Base-by-base conservation (phyloP, 2,329 filamentous ascomycete species). In the Scedosporium apiospermum region DNA sequence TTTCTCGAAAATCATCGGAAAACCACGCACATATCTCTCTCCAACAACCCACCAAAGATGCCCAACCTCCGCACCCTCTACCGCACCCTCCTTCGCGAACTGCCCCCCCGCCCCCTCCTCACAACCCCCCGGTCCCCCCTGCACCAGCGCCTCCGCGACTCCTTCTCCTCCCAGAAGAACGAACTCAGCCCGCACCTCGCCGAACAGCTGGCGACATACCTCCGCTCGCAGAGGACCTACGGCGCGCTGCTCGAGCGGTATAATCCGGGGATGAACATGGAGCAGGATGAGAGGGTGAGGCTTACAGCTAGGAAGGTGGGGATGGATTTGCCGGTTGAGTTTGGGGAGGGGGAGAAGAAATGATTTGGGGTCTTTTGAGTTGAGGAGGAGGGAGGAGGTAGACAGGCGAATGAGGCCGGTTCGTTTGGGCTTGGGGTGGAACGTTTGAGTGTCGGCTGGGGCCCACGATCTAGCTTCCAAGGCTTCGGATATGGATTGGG, bases 261-360 rank as follows among this genome's bases (percentile, higher is more conserved):
- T 76, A 98, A 98, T 74, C 92, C 92, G 0, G 92, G 93, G 18
- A 91, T 96, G 86, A 84, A 85, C 67, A 90, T 96, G 88, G 86
- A 89, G 67, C 88, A 87, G 72, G 87, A 96, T 75, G 93, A 98
- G 78, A 82, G 90, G 65, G 87, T 97, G 51, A 79, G 91, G 63
- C 78, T 97, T 78, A 89, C 90, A 62, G 95, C 95, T 7, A 80
- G 91, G 75, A 85, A 90, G 71, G 92, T 98, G 49, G 95, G 93
- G 18, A 91, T 97, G 88, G 83, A 97, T 75, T 72, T 98, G 75
- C 93, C 93, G 0, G 74, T 83, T 38, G 86, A 90, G 75, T 87
- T 71, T 58, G 65, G 58, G 46, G 62, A 51, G 42, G 51, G 57
- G 60, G 21, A 61, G 62, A 21, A 30, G 61, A 63, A 67, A 64